Evolutionary conservation across 768 basidiomycete genomes (phyloP), one percentile per base, ranked within the genome.

Genomic region (Agrocybe praecox): DNA sequence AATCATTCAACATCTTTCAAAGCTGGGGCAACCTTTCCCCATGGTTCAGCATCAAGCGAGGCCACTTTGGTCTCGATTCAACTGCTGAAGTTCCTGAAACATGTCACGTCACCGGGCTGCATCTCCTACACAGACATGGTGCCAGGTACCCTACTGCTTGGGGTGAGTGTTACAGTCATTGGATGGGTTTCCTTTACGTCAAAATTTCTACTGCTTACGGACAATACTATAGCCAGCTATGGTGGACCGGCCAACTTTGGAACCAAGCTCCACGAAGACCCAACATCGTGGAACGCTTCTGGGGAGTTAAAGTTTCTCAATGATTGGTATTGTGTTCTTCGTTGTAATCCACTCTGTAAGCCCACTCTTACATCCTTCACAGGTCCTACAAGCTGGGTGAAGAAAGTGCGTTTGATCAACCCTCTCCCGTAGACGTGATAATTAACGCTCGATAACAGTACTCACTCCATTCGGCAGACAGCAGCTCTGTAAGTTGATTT

Each of bases 361-460:
- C 33, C 11, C 42, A 18, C 26, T n/a, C 49, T 58, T 34, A 54
- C 34, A 19, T 14, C 42, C 22, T 34, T 23, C 52, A 12, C 59
- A 92, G 92, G 95, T 87, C 89, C 6, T 96, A 94, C 72, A 90
- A 91, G 63, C 83, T 98, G 2, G 96, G 95, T 14, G 87, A 88
- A 75, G 95, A 97, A 76, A 76, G 89, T 90, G 61, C 15, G 70
- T 11, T 36, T 45, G 48, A 14, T 23, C 44, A 18, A n/a, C 8
- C 8, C 14, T 21, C 48, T 21, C 36, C 40, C 8, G 15, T 43
- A 44, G 19, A 40, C 2, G 59, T 32, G 49, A 32, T 46, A 11
- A 43, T 45, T 58, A 17, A 59, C 19, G 57, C 55, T 42, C 33
- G n/a, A 8, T 32, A 32, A 12, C 56, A 90, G 88, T 92, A 29